Evolutionary conservation across 495 filamentous ascomycete genomes (phyloP), one percentile per base, ranked within the genome.

Genomic region (Delitschia confertaspora): DNA sequence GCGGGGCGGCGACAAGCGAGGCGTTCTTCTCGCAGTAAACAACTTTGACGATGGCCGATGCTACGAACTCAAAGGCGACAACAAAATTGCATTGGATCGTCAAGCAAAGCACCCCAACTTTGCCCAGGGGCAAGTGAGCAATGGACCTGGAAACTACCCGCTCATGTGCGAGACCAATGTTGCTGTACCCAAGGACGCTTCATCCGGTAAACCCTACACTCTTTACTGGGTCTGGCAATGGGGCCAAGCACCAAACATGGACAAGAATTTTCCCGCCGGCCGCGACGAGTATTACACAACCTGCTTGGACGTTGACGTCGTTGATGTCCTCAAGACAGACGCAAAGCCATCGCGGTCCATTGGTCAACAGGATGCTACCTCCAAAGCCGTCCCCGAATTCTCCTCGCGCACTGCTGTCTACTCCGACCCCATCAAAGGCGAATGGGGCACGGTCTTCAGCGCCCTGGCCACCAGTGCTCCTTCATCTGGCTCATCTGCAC

Each of bases 191-290:
- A 46, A 57, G 2, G 70, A 79, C 48, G 57, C 69, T 18, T 52
- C 65, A 3, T 51, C 59, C 10, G 76, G 80, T 14, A 72, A 69
- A 21, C 58, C 68, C 2, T 80, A 81, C 47, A 85, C 85, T 0
- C 60, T 91, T 29, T 88, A 94, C 64, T 95, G 88, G 88, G 78
- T 93, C 3, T 94, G 88, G 88, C 79, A 93, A 51, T 95, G 85
- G 85, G 79, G 82, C 3, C 80, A 75, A 0, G 61, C 60, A 9
- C 61, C 72, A 10, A 59, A 57, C 9, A 57, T 45, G 17, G 69
- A 71, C 54, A 69, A 64, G 33, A 62, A 38, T 24, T 57, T 69
- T 10, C 71, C 73, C 2, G 56, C 72, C 0, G 71, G 72, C 16
- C 78, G 74, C 47, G 67, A 69, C 42, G 79, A 95, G 60, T 72